These are phyloP conservation scores for Lumnitzera racemosa DNA, from an alignment of 345 rosid species.

Conservation along the genomic window DNA sequence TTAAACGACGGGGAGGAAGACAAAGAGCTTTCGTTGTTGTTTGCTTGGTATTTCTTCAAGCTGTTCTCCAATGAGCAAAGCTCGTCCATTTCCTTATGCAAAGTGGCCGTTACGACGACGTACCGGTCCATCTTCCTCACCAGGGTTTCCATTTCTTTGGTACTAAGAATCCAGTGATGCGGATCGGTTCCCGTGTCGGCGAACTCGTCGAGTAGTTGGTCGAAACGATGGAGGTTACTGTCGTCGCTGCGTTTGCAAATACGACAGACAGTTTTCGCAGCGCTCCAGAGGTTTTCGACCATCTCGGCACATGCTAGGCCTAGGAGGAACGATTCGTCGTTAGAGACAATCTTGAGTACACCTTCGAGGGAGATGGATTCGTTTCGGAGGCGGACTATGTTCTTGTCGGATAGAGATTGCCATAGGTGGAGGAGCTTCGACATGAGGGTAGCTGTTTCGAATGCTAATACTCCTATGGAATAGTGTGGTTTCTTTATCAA, in stretches of 20 bases:
- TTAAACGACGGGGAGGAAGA: conserved; percentile 1
- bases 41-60: conserved; percentile 27
- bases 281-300: conserved; percentile 44
- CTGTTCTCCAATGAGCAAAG: conserved; percentile 44
- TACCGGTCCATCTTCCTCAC: conserved; percentile 74
- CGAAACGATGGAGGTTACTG: conserved; percentile 39
- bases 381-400: conserved; percentile 48
- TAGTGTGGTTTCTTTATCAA: neutral
- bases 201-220: conserved; percentile 42
- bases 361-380: conserved; percentile 69
- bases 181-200: conserved; percentile 60
- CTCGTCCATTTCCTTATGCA: conserved; percentile 83
- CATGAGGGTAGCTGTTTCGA: conserved; percentile 81
- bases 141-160: conserved; percentile 57
- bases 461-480: conserved; percentile 49
- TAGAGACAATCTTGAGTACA: conserved; percentile 66
- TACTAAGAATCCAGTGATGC: conserved; percentile 50
- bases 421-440: conserved; percentile 76
- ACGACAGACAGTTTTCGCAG: conserved; percentile 53
- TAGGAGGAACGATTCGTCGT: conserved; percentile 74
- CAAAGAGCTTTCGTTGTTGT: neutral
- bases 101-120: conserved; percentile 52
- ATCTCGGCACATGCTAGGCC: conserved; percentile 84
- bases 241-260: conserved; percentile 50
- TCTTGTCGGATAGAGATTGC: conserved; percentile 69